These are phyloP conservation scores for Phylloporus rhodoxanthus DNA, from an alignment of 768 basidiomycete genomes.

Conservation along the genomic window DNA sequence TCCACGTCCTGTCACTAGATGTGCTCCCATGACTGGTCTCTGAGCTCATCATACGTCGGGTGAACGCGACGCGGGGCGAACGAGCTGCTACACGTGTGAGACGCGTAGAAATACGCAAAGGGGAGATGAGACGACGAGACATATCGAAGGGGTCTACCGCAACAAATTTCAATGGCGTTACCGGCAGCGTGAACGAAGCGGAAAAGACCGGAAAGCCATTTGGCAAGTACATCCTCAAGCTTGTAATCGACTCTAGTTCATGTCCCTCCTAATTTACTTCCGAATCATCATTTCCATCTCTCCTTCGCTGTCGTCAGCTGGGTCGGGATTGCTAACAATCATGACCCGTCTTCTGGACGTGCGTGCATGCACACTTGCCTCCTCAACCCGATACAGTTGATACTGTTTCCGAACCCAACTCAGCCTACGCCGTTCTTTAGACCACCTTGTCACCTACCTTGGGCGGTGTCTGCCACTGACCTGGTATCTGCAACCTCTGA, in stretches of 20 bases:
- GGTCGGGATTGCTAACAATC: slow-evolving; percentile 28
- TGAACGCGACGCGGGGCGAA: slow-evolving; percentile 10
- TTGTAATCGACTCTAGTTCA: too few relatives aligned
- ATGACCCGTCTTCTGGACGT: slow-evolving; percentile 23
- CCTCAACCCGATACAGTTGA: slow-evolving; percentile 11
- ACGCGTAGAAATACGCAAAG: slow-evolving; percentile 15
- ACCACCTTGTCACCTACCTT: slow-evolving; percentile 13
- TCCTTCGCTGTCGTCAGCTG: slow-evolving; percentile 24
- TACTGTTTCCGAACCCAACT: slow-evolving; percentile 6
- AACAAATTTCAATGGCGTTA: slow-evolving; percentile 28
- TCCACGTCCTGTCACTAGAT: slow-evolving; percentile 25
- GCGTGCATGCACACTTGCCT: slow-evolving; percentile 15
- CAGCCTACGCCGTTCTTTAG: slow-evolving; percentile 1
- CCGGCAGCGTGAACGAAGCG: slow-evolving; percentile 27
- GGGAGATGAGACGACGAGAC: slow-evolving; percentile 18
- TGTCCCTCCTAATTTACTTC: too few relatives aligned
- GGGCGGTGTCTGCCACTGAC: slow-evolving; percentile 11
- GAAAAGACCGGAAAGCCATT: slow-evolving; percentile 22
- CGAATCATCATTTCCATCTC: slow-evolving; percentile 16
- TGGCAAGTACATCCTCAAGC: background rate
- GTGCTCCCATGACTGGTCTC: slow-evolving; percentile 16
- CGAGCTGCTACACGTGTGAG: slow-evolving; percentile 6
- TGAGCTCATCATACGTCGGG: slow-evolving; percentile 26
- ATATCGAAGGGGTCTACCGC: slow-evolving; percentile 6
- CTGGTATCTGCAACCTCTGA: slow-evolving; percentile 2